phyloP scores from a whole-genome alignment of 768 basidiomycete genomes.

The Podaxis sp. region DNA sequence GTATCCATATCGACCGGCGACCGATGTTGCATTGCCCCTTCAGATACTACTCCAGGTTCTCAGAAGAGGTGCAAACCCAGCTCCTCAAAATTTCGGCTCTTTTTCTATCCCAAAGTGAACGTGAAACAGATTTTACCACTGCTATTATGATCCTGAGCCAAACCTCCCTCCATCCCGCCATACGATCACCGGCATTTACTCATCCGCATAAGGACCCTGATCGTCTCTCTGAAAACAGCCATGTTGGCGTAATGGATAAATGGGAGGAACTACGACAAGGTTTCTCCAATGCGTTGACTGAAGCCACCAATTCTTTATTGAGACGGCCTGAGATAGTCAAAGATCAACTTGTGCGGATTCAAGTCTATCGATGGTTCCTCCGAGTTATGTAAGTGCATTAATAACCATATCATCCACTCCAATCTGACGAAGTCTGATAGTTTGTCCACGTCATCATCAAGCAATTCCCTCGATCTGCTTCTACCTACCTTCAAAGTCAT shows the following conservation, averaged over 20 bases:
- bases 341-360: neutral
- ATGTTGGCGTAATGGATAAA: neutral
- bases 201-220: neutral
- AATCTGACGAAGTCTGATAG: neutral
- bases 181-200: neutral
- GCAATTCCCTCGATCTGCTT: neutral
- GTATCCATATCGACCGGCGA: neutral
- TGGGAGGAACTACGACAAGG: neutral
- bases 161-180: conserved; percentile 2
- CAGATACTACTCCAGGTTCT: conserved; percentile 1
- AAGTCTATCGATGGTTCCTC: conserved; percentile 2
- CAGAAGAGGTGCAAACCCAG: conserved; percentile 5
- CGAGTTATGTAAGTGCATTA: neutral
- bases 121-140: neutral
- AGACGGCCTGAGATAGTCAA: neutral
- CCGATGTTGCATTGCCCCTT: conserved; percentile 5
- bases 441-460: neutral
- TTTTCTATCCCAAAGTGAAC: conserved; percentile 1
- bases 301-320: neutral
- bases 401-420: neutral
- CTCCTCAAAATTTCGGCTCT: neutral
- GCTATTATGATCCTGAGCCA: conserved; percentile 3
- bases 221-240: neutral
- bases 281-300: neutral
- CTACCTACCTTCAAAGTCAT: neutral